phyloP scores from a whole-genome alignment of 1,284 basidiomycete species.

The Microbotryum saponariae region DNA sequence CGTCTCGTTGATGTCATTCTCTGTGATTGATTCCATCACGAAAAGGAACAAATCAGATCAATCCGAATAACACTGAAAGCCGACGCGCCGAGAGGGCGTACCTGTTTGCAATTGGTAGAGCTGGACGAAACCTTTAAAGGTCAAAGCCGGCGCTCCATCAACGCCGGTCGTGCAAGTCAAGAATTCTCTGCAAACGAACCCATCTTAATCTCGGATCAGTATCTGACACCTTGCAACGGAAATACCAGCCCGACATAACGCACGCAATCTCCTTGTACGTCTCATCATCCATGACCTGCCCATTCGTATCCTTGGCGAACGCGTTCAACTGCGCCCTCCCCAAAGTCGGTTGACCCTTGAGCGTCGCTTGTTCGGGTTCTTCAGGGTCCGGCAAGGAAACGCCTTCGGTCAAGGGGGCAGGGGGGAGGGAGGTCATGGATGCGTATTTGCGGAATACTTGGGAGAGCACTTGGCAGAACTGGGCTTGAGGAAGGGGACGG shows the following conservation, averaged over 20 bases:
- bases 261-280: conserved; percentile 2
- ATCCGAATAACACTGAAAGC: not conserved
- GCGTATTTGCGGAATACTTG: too few relatives aligned
- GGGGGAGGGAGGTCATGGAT: too few relatives aligned
- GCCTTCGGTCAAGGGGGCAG: too few relatives aligned
- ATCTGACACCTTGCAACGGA: not conserved
- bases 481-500: too few relatives aligned
- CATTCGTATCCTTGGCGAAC: conserved; percentile 23
- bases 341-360: not conserved
- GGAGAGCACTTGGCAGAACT: too few relatives aligned
- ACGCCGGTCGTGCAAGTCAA: not conserved
- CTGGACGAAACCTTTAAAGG: conserved; percentile 24
- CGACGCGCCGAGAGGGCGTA: not conserved
- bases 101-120: conserved; percentile 26
- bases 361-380: too few relatives aligned
- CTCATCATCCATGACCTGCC: conserved; percentile 3
- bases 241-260: not conserved
- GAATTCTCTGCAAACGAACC: not conserved
- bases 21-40: not conserved
- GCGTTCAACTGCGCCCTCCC: conserved; percentile 12
- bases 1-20: conserved; percentile 25
- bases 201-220: not conserved
- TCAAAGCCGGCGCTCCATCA: not conserved
- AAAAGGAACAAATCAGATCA: not conserved
- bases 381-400: too few relatives aligned